Evolutionary conservation across 2,329 filamentous ascomycete species (phyloP), one percentile per base, ranked within the genome.

Genomic region (Exophiala spinifera): DNA sequence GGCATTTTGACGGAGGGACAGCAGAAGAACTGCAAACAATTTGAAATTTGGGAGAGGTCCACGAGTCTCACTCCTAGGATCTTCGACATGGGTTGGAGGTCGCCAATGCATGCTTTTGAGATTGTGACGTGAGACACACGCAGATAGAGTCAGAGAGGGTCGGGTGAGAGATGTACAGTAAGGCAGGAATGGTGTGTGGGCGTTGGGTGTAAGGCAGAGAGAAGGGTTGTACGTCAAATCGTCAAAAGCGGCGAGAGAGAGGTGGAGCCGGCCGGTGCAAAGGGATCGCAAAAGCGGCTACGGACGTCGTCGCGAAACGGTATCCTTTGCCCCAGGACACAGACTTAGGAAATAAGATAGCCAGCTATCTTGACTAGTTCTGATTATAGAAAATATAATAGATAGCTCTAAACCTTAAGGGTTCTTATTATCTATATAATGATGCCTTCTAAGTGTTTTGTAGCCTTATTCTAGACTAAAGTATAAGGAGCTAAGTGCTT

Each of bases 261-360:
- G 31, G 28, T 46, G 23, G 44, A 33, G 44, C n/a, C 6, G 44
- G 23, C 17, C 44, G 44, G 44, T 46, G n/a, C n/a, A 46, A 17
- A 19, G 23, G 44, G n/a, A 25, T 46, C 44, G 44, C 44, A 46
- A 46, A 46, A 46, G 28, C 44, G 44, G 44, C 44, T 25, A 46
- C 44, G 23, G n/a, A 33, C 37, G 44, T 3, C 20, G 21, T 46
- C 44, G 44, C 23, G 28, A 46, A 46, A 46, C 44, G 44, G 44
- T 15, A 46, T 13, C 44, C 44, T 46, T 20, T 46, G n/a, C 44
- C 15, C 44, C n/a, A 33, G 13, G 44, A 46, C 23, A 46, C 23
- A 33, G n/a, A 46, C 44, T 46, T 46, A 4, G 6, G 4, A 46
- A 46, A 46, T 46, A 46, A n/a, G n/a, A n/a, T n/a, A n/a, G n/a